These are phyloP conservation scores for Globisporangium ultimum DNA, from an alignment of 352 stramenopile species.

Conservation along the genomic window DNA sequence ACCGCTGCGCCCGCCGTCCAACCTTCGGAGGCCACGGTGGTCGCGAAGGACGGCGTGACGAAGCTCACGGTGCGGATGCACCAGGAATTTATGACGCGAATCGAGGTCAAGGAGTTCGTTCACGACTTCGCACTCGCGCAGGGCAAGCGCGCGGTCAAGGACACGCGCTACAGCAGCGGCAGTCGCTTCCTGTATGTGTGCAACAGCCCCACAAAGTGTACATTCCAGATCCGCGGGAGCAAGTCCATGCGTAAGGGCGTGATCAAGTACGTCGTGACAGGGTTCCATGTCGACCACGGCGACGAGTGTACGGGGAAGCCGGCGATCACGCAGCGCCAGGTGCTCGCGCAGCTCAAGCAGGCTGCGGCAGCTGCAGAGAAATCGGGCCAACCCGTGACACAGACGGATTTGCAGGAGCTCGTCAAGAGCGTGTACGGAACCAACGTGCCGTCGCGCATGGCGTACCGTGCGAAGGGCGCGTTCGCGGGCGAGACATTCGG, in stretches of 20 bases:
- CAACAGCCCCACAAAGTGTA: slow-evolving; percentile 35
- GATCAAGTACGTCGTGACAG: slow-evolving; percentile 15
- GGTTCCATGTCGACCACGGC: slow-evolving; percentile 32
- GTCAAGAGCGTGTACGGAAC: slow-evolving; percentile 16
- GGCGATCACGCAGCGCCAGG: slow-evolving; percentile 34
- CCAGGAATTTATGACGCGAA: slow-evolving; percentile 33
- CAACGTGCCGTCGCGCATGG: slow-evolving; percentile 25
- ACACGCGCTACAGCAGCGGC: slow-evolving; percentile 31
- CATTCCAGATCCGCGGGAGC: slow-evolving; percentile 36
- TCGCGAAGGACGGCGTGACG: slow-evolving; percentile 10
- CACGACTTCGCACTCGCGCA: slow-evolving; percentile 48
- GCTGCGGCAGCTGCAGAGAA: slow-evolving; percentile 27
- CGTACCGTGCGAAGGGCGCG: slow-evolving; percentile 29
- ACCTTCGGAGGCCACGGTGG: not conserved
- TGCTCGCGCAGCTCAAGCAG: slow-evolving; percentile 30
- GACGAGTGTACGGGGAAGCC: slow-evolving; percentile 29
- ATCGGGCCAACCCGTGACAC: slow-evolving; percentile 22
- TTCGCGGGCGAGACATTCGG: slow-evolving; percentile 28
- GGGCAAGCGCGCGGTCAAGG: slow-evolving; percentile 37
- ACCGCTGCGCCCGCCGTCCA: too few species aligned
- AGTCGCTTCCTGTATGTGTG: slow-evolving; percentile 52
- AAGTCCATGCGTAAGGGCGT: slow-evolving; percentile 16
- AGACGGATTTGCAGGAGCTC: slow-evolving; percentile 28
- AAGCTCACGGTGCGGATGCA: slow-evolving; percentile 36
- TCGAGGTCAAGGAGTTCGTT: slow-evolving; percentile 39